Percentiles rank a stretch among this genome's conserved stretches.
Conservation (phyloP, 768 basidiomycete species). For the Podaxis pistillaris region DNA sequence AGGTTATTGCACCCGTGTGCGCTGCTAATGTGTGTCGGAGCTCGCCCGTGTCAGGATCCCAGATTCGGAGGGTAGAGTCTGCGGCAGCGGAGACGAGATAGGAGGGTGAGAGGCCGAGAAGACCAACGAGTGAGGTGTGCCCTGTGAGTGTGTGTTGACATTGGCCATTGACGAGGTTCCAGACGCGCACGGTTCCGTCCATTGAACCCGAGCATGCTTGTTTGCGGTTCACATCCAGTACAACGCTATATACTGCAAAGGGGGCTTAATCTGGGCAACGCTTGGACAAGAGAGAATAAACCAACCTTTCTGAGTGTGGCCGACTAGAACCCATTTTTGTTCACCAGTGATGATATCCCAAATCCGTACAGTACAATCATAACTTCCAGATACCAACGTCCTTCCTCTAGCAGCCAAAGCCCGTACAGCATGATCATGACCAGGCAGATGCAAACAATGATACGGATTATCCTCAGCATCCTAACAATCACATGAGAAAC, state of each 20-base stretch:
- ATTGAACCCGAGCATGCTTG: conserved; percentile 97
- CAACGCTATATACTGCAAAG: conserved; percentile 85
- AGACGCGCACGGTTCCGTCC: conserved; percentile 96
- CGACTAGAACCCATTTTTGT: conserved; percentile 77
- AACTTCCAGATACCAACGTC: conserved; percentile 79
- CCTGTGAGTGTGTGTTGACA: conserved; percentile 81
- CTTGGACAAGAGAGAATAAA: conserved; percentile 8
- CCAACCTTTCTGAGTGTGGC: conserved; percentile 90
- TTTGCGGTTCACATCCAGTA: conserved; percentile 80
- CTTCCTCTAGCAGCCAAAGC: conserved; percentile 68
- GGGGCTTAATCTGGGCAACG: neutral
- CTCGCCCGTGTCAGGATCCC: conserved; percentile 86
- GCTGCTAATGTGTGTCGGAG: conserved; percentile 75
- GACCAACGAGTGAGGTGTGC: conserved; percentile 92
- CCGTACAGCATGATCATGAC: conserved; percentile 90
- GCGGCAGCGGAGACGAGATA: conserved; percentile 95
- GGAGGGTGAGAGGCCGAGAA: conserved; percentile 86
- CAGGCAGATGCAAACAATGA: conserved; percentile 79
- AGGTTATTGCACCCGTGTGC: conserved; percentile 93
- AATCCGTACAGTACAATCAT: conserved; percentile 91
- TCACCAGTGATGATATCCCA: conserved; percentile 90
- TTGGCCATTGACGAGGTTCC: conserved; percentile 83
- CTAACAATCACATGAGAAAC: conserved; percentile 26
- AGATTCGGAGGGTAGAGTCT: conserved; percentile 91
- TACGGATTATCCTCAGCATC: conserved; percentile 82